phyloP scores from a whole-genome alignment of 345 rosid genomes.

The Odontarrhena argentea region DNA sequence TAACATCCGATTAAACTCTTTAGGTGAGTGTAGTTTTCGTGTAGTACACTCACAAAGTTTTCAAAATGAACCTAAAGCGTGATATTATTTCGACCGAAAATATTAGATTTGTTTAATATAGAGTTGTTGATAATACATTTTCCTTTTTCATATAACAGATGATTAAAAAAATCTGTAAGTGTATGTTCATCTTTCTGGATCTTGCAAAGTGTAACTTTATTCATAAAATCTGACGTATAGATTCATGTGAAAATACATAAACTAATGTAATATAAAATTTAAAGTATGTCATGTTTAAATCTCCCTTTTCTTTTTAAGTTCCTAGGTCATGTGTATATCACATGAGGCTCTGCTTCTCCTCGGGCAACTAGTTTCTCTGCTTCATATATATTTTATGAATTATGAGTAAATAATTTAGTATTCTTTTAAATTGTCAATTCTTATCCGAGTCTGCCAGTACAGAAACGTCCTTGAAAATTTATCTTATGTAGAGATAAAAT shows the following conservation, averaged over 20 bases:
- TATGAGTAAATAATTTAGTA: background rate
- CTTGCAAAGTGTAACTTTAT: constrained; percentile 31
- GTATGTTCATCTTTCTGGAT: constrained; percentile 25
- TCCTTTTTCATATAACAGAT: too few species aligned
- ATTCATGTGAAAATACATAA: constrained; percentile 35
- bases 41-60: too few species aligned
- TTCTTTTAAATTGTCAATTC: background rate
- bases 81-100: too few species aligned
- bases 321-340: constrained; percentile 38
- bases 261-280: constrained; percentile 12
- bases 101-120: too few species aligned
- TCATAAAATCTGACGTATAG: constrained; percentile 18
- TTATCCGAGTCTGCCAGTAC: background rate
- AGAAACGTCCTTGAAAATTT: background rate
- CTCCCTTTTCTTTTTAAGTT: constrained; percentile 13
- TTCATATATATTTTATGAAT: constrained; percentile 20
- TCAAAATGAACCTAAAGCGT: too few species aligned
- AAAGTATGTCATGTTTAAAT: constrained; percentile 30
- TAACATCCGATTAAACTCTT: too few species aligned
- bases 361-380: constrained; percentile 18
- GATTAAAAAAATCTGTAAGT: constrained; percentile 2
- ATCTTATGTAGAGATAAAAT: background rate
- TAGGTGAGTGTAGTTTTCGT: too few species aligned
- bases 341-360: constrained; percentile 38
- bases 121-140: too few species aligned